Base-by-base conservation (phyloP, 2,329 filamentous ascomycete genomes). In the Calonectria pteridis region DNA sequence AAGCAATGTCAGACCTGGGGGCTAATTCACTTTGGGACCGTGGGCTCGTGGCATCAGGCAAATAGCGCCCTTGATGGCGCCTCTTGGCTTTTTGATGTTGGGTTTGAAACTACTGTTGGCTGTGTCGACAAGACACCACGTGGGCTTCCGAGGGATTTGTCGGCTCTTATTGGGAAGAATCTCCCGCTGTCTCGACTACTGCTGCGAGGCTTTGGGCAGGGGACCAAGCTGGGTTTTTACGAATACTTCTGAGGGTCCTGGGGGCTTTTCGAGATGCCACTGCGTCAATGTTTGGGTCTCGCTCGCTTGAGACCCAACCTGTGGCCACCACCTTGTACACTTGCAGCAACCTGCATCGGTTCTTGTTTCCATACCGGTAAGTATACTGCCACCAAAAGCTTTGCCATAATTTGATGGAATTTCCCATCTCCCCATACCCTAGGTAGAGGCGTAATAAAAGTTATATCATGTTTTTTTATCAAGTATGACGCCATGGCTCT, bases 1-100 rank as follows among this genome's bases (percentile, higher is more conserved):
- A 84, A 85, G 85, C 85, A 84, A 82, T 85, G 86, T 88, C 88
- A 86, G 84, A 90, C 88, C 88, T 89, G 88, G 86, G 88, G 89
- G 89, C 87, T 88, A 87, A 81, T 85, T 76, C 80, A 82, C 78
- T 81, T 79, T 69, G 82, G 81, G 79, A 82, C 78, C 80, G 84
- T 82, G 83, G 84, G 83, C 84, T 86, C 78, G 83, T 86, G 84
- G 83, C 81, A 79, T 81, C 74, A 77, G 62, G 40, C 64, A 76
- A 70, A 74, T 40, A 55, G 63, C 70, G 74, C 59, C 55, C 33
- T 77, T 35, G 53, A 43, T 59, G 35, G 66, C 49, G 63, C n/a
- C 76, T 70, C 69, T 72, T 75, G 81, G 83, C 81, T 84, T 83
- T 83, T 84, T 83, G 81, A 82, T 81, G 73, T 75, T 77, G 78